A percentile compares a stretch with the other conserved stretches of the same genome.
These are phyloP conservation scores for Neonectria hederae DNA, from an alignment of 2,329 filamentous ascomycete species.

Conservation along the genomic window DNA sequence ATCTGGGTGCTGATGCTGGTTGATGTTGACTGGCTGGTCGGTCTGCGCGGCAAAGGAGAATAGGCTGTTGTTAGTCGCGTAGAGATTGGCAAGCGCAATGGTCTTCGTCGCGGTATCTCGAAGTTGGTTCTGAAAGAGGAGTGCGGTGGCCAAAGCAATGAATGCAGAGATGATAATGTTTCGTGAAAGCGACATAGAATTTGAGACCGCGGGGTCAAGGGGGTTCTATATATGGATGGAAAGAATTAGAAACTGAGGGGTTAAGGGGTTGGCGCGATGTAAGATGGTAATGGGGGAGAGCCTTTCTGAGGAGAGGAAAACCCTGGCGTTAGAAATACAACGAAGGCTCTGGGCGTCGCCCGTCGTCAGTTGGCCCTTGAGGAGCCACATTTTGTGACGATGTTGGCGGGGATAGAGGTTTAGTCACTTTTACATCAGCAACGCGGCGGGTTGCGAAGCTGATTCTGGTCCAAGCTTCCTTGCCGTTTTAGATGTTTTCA, in stretches of 20 bases:
- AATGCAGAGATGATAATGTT: conserved; percentile 43
- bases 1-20: conserved; percentile 23
- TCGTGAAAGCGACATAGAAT: conserved; percentile 46
- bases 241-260: conserved; percentile 4
- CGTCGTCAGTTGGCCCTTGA: not conserved
- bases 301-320: not conserved
- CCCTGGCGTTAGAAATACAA: conserved; percentile 15
- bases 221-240: conserved; percentile 32
- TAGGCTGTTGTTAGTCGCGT: conserved; percentile 8
- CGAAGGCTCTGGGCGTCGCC: conserved; percentile 8
- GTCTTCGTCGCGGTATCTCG: conserved; percentile 32
- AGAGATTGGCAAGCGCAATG: conserved; percentile 30
- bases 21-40: conserved; percentile 9
- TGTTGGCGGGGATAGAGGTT: conserved; percentile 16
- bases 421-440: conserved; percentile 27
- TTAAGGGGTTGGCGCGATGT: conserved; percentile 10
- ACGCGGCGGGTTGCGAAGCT: not conserved
- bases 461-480: not conserved
- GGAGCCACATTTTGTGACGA: conserved; percentile 5
- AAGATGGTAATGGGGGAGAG: not conserved
- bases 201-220: conserved; percentile 24
- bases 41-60: conserved; percentile 2
- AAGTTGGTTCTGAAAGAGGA: conserved; percentile 40
- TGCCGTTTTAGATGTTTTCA: conserved; percentile 23
- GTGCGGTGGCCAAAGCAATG: conserved; percentile 43